These are phyloP conservation scores for Sporothrix globosa DNA, from an alignment of 2,329 filamentous ascomycete species.

Conservation along the genomic window DNA sequence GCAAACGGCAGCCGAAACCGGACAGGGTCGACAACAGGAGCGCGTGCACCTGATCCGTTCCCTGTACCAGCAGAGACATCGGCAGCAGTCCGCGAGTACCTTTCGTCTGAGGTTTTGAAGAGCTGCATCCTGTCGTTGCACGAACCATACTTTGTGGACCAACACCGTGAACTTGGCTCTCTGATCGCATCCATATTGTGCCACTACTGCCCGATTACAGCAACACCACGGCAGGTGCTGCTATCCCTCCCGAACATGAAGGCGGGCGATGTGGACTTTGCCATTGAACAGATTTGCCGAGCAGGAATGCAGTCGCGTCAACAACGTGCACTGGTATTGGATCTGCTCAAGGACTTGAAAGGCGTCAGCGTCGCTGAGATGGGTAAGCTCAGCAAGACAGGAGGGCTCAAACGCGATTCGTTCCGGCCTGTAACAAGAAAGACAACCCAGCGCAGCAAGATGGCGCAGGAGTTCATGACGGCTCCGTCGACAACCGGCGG, in stretches of 20 bases:
- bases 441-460: constrained; percentile 54
- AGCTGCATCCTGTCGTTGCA: constrained; percentile 88
- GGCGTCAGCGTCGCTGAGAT: constrained; percentile 93
- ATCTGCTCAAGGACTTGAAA: constrained; percentile 81
- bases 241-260: constrained; percentile 77
- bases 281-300: constrained; percentile 63
- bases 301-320: constrained; percentile 67
- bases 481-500: constrained; percentile 42
- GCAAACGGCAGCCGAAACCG: constrained; percentile 3
- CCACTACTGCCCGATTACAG: constrained; percentile 70
- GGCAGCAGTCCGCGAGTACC: constrained; percentile 80
- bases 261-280: constrained; percentile 65
- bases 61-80: constrained; percentile 59
- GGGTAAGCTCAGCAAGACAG: constrained; percentile 72
- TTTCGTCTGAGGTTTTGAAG: constrained; percentile 84
- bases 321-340: constrained; percentile 79
- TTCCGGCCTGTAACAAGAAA: constrained; percentile 45
- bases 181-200: constrained; percentile 85
- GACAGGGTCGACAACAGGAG: constrained; percentile 22
- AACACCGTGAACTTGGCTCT: constrained; percentile 87
- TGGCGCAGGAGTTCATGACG: constrained; percentile 70
- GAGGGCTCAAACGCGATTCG: constrained; percentile 43
- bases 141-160: constrained; percentile 94
- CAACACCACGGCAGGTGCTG: constrained; percentile 75
- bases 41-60: constrained; percentile 40